Conservation (phyloP, 1,284 basidiomycete species). For the Porogramme epimiltina region DNA sequence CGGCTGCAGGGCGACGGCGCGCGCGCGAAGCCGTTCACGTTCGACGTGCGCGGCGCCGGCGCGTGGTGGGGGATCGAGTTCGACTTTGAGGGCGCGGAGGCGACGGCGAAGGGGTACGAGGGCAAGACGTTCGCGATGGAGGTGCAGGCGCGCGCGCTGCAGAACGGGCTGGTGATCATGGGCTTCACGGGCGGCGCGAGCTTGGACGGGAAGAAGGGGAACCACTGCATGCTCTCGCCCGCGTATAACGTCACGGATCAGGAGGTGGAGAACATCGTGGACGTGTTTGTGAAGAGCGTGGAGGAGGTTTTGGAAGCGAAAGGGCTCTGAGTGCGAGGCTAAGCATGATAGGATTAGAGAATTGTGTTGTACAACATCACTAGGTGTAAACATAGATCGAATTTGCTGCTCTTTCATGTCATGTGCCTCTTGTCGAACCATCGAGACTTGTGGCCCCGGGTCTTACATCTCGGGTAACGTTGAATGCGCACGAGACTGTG, state of each 20-base stretch:
- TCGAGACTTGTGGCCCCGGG: too few species aligned
- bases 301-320: conserved; percentile 54
- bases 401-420: too few species aligned
- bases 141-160: conserved; percentile 64
- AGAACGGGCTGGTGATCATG: conserved; percentile 70
- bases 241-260: conserved; percentile 73
- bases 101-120: conserved; percentile 45
- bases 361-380: too few species aligned
- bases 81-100: conserved; percentile 52
- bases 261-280: conserved; percentile 67
- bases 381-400: too few species aligned
- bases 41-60: conserved; percentile 79
- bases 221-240: conserved; percentile 70
- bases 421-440: too few species aligned
- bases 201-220: conserved; percentile 69
- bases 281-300: conserved; percentile 60
- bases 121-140: conserved; percentile 57
- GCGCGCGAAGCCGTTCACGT: conserved; percentile 62
- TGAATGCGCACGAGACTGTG: too few species aligned
- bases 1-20: conserved; percentile 57
- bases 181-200: conserved; percentile 72
- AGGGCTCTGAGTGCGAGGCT: conserved; percentile 19
- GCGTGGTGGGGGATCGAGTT: conserved; percentile 86
- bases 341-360: too few species aligned
- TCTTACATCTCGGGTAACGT: too few species aligned